Base-by-base conservation (phyloP, 371 early-diverging fungal species). In the Mucor racemosus region DNA sequence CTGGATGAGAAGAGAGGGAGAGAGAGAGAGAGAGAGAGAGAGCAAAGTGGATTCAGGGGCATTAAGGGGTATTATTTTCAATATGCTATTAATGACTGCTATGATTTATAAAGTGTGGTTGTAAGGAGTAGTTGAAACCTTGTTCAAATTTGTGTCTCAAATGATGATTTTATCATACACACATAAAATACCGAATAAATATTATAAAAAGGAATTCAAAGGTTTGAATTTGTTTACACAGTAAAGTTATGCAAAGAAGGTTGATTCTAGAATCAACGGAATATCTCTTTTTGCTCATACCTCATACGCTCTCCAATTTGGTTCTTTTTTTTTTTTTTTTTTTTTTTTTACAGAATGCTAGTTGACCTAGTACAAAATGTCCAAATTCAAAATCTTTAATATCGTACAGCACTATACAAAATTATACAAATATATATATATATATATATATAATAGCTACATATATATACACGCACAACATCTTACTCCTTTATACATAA, bases 231-330 rank as follows among this genome's bases (percentile, higher is more conserved):
- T 26, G 26, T 26, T 26, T 26, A 26, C 26, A 26, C 26, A 17
- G n/a, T 17, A 17, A 31, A 42, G n/a, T 46, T 33, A 64, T 56
- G 57, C 56, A 64, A 56, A 48, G 33, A 41, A 55, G 33, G 64
- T 42, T 56, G 44, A 41, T 55, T 56, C n/a, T 64, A 19, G 64
- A 64, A 64, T 64, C 17, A 60, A 41, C 39, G 42, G 59, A 31
- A 41, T 38, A 59, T 41, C 5, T n/a, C 17, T 44, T 5, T 44
- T n/a, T 44, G 17, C n/a, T 44, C n/a, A 7, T 44, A 17, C 26
- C 26, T 26, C 26, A 1, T 26, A 26, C 3, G 26, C 3, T 26
- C 26, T 26, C 26, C 26, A 26, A 26, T 26, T 26, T 26, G 26
- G 26, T 26, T 26, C 1, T 26, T 26, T 26, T 26, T 3, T 26